Evolutionary conservation across 73 alveolate genomes (phyloP), one percentile per base, ranked within the genome.

Genomic region (Tetrahymena malaccensis): DNA sequence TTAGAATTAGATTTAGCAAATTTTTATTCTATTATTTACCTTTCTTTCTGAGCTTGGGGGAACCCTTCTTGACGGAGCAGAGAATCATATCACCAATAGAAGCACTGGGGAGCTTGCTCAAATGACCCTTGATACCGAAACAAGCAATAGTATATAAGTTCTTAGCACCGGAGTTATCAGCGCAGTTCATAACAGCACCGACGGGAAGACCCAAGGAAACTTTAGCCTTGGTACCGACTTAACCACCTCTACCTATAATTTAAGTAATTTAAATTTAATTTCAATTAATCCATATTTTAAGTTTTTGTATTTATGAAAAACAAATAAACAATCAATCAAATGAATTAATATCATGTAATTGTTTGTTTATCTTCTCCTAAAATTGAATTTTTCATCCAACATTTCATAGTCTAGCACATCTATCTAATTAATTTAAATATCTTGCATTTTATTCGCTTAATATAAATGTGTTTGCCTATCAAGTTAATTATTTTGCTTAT

Each of bases 1-100:
- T 27, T n/a, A 31, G 37, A 70, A 70, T 70, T 70, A n/a, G 31
- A 0, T 40, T 40, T 70, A 3, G 7, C 9, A 27, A 31, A 70
- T 19, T 50, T 5, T 10, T 19, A 22, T 70, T 70, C 22, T 3
- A n/a, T 89, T 0, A 34, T 21, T 3, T 95, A 95, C 97, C 99
- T 98, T 99, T 99, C 99, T 99, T 99, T 93, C 99, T 97, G 95
- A 99, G 99, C 97, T 98, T 99, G 85, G 99, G 99, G 98, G 98
- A 98, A 85, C 99, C 99, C 98, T 99, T 98, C 98, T 98, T 99
- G 98, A 97, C 99, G 58, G 99, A 95, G 96, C 98, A 97, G 83
- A 99, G 97, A 95, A 99, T 99, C 98, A 98, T 96, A 94, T 99
- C 99, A 21, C 99, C 99, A 57, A 97, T 98, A 33, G 99, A 97